phyloP scores from a whole-genome alignment of 1,284 basidiomycete genomes.

The Hypsizygus ulmarius region DNA sequence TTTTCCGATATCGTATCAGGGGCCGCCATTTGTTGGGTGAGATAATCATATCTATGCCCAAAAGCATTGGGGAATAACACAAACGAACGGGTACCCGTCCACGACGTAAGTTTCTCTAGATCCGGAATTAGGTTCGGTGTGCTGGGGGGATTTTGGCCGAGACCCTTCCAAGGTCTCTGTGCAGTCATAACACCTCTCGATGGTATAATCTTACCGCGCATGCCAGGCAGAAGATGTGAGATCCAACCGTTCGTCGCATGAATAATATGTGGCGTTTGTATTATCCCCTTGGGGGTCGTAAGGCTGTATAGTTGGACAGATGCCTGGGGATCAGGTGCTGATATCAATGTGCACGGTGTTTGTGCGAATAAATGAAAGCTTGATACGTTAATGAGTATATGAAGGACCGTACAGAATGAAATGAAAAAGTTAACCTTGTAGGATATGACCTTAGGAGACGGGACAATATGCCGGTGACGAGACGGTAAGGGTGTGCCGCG shows the following conservation, averaged over 20 bases:
- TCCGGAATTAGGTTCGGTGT: neutral
- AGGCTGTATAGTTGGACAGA: slow-evolving; percentile 37
- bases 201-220: slow-evolving; percentile 58
- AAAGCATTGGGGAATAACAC: slow-evolving; percentile 50
- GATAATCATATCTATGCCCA: slow-evolving; percentile 56
- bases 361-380: slow-evolving; percentile 51
- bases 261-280: slow-evolving; percentile 59
- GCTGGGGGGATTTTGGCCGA: slow-evolving; percentile 32
- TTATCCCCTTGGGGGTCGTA: slow-evolving; percentile 52
- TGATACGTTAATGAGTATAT: neutral
- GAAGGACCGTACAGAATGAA: neutral
- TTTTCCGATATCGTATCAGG: slow-evolving; percentile 15
- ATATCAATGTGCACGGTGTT: slow-evolving; percentile 48
- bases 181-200: slow-evolving; percentile 66
- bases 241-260: slow-evolving; percentile 82
- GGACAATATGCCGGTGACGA: slow-evolving; percentile 49
- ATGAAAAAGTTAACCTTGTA: slow-evolving; percentile 30
- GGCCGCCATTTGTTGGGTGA: slow-evolving; percentile 60
- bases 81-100: slow-evolving; percentile 46
- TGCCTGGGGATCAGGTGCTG: slow-evolving; percentile 21
- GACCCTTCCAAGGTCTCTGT: slow-evolving; percentile 48
- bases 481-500: slow-evolving; percentile 57
- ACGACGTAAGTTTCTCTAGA: slow-evolving; percentile 13
- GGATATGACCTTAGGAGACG: slow-evolving; percentile 44
- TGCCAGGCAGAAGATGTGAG: slow-evolving; percentile 63